A percentile compares a stretch with the other conserved stretches of the same genome.
Evolutionary conservation across 2,329 filamentous ascomycete species (phyloP).

Genomic region (Moelleriella libera): DNA sequence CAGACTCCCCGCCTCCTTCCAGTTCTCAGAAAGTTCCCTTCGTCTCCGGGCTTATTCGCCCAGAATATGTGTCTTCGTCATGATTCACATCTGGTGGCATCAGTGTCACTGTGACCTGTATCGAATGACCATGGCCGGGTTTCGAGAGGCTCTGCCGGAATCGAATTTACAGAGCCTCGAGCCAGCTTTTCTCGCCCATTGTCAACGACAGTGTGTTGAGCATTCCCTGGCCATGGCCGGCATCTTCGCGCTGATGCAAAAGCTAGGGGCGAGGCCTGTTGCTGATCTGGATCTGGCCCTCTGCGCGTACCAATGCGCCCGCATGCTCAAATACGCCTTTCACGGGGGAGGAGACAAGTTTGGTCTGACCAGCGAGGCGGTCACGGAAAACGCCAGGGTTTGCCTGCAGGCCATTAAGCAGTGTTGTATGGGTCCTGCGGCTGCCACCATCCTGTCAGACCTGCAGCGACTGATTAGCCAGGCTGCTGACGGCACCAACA

Average conservation of each 20-base stretch:
- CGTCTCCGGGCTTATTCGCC: conserved; percentile 42
- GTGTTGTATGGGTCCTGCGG: conserved; percentile 36
- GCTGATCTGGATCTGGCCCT: conserved; percentile 40
- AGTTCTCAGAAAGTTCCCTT: conserved; percentile 42
- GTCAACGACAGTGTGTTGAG: conserved; percentile 35
- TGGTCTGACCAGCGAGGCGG: conserved; percentile 27
- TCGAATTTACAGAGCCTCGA: conserved; percentile 29
- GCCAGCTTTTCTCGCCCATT: conserved; percentile 32
- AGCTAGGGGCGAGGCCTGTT: conserved; percentile 35
- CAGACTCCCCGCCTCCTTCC: conserved; percentile 38
- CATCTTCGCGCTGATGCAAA: conserved; percentile 37
- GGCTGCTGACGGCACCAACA: conserved; percentile 9
- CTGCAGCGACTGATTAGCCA: conserved; percentile 36
- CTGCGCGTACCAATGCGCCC: conserved; percentile 40
- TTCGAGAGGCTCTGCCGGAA: conserved; percentile 35
- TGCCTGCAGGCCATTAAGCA: conserved; percentile 36
- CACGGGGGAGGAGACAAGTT: conserved; percentile 29
- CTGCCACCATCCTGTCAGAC: conserved; percentile 30
- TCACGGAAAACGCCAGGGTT: conserved; percentile 33
- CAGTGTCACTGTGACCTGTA: conserved; percentile 45
- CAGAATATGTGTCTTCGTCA: conserved; percentile 41
- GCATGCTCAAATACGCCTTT: conserved; percentile 36
- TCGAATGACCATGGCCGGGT: conserved; percentile 34
- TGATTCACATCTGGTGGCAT: conserved; percentile 46
- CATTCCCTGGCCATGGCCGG: conserved; percentile 40